These are phyloP conservation scores for Corynascus novoguineensis DNA, from an alignment of 495 filamentous ascomycete species.

Conservation along the genomic window DNA sequence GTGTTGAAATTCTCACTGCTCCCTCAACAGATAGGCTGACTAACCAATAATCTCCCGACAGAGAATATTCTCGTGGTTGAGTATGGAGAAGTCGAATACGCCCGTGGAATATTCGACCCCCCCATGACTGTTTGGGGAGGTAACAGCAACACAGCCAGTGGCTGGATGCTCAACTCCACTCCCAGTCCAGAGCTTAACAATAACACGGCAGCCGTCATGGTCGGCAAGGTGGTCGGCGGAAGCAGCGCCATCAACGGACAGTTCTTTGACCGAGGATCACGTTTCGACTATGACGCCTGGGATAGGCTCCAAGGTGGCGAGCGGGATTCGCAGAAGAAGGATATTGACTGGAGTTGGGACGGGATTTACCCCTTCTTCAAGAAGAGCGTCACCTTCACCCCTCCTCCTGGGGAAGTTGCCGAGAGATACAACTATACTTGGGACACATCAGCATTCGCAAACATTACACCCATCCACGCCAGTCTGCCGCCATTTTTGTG, in stretches of 20 bases:
- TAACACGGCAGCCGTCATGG: conserved; percentile 25
- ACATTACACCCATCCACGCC: conserved; percentile 14
- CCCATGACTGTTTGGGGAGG: conserved; percentile 12
- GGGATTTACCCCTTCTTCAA: conserved; percentile 39
- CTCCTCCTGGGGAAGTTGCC: conserved; percentile 10
- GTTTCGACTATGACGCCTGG: conserved; percentile 48
- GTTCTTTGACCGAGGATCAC: conserved; percentile 32
- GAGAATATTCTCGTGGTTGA: conserved; percentile 40
- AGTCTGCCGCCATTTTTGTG: conserved; percentile 21
- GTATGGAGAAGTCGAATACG: conserved; percentile 31
- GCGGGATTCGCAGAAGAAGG: background rate
- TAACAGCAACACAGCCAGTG: background rate
- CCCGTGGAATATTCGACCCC: conserved; percentile 18
- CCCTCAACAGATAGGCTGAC: background rate
- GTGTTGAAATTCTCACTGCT: background rate
- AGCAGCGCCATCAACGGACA: conserved; percentile 41
- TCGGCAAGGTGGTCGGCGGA: conserved; percentile 37
- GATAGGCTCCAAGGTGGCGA: conserved; percentile 39
- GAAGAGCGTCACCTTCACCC: conserved; percentile 30
- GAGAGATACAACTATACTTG: conserved; percentile 18
- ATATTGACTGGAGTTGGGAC: conserved; percentile 30
- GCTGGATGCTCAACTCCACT: conserved; percentile 2
- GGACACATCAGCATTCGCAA: conserved; percentile 16
- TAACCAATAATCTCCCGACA: conserved; percentile 6
- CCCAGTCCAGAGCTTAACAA: conserved; percentile 21